Evolutionary conservation across 2,329 filamentous ascomycete species (phyloP).

Genomic region (Colletotrichum neosansevieriae): DNA sequence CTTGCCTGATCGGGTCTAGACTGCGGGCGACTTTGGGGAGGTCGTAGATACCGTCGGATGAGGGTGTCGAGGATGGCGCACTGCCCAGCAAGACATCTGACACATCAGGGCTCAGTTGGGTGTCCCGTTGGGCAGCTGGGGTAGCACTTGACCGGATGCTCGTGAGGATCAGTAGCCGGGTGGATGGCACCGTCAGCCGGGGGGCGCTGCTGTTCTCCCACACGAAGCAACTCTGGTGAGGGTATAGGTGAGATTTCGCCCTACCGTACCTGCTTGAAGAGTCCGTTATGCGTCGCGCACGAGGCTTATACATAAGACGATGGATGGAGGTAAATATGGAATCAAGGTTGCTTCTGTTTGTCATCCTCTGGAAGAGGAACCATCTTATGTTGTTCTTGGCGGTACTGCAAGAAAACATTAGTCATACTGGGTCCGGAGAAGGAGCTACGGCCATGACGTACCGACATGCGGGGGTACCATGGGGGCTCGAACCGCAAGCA

Average conservation of each 20-base stretch:
- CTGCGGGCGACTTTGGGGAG: slow-evolving; percentile 23
- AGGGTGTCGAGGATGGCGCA: slow-evolving; percentile 33
- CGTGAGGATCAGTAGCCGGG: slow-evolving; percentile 30
- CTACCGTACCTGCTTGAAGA: slow-evolving; percentile 33
- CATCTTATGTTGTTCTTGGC: background rate
- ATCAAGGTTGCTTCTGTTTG: background rate
- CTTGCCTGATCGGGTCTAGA: slow-evolving; percentile 8
- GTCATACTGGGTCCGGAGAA: slow-evolving; percentile 15
- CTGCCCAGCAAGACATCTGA: slow-evolving; percentile 34
- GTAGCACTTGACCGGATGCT: slow-evolving; percentile 39
- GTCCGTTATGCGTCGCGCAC: background rate
- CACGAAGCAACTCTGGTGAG: slow-evolving; percentile 17
- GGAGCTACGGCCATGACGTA: slow-evolving; percentile 40
- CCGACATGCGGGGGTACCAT: slow-evolving; percentile 26
- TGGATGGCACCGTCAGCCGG: slow-evolving; percentile 35
- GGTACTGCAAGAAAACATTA: background rate
- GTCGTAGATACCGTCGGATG: slow-evolving; percentile 2
- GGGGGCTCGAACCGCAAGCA: slow-evolving; percentile 16
- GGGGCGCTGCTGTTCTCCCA: slow-evolving; percentile 23
- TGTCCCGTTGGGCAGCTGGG: slow-evolving; percentile 28
- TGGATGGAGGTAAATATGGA: slow-evolving; percentile 11
- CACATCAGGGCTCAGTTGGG: slow-evolving; percentile 12
- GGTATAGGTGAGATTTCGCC: slow-evolving; percentile 27
- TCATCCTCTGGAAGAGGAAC: background rate
- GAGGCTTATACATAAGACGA: slow-evolving; percentile 6